phyloP scores from a whole-genome alignment of 1,139 yeast species.

The Keqinozyma sinolaborantium region DNA sequence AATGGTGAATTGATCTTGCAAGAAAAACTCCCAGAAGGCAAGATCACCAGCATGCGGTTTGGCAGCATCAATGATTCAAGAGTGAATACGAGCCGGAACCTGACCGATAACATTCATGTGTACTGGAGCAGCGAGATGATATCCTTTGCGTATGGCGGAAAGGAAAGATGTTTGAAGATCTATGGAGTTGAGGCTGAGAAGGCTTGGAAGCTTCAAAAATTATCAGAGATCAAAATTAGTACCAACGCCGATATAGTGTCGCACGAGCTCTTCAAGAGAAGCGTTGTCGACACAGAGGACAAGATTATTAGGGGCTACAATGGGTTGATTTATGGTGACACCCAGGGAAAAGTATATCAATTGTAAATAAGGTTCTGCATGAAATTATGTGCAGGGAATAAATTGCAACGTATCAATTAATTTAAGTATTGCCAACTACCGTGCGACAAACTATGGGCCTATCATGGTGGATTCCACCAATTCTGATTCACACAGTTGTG shows the following conservation, averaged over 20 bases:
- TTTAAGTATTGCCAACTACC: no score
- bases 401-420: no score
- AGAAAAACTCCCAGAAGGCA: slow-evolving; percentile 13
- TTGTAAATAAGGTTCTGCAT: no score
- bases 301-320: slow-evolving; percentile 31
- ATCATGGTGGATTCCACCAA: slow-evolving; percentile 19
- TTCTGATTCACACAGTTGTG: slow-evolving; percentile 27
- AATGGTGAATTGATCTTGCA: slow-evolving; percentile 48
- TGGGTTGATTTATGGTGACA: slow-evolving; percentile 34
- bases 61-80: slow-evolving; percentile 29
- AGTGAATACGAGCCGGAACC: slow-evolving; percentile 22
- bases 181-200: slow-evolving; percentile 21
- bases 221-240: slow-evolving; percentile 15
- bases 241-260: slow-evolving; percentile 21
- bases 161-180: slow-evolving; percentile 18
- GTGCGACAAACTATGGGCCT: background rate
- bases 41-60: slow-evolving; percentile 23
- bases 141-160: slow-evolving; percentile 18
- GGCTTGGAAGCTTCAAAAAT: slow-evolving; percentile 19
- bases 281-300: slow-evolving; percentile 35
- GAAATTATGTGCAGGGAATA: no score
- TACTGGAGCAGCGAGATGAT: slow-evolving; percentile 38
- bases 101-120: slow-evolving; percentile 23
- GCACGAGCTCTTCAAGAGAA: slow-evolving; percentile 24
- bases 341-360: slow-evolving; percentile 33